A percentile compares a stretch with the other conserved stretches of the same genome.
Evolutionary conservation across 768 basidiomycete genomes (phyloP).

Genomic region (Ephemerocybe angulata): DNA sequence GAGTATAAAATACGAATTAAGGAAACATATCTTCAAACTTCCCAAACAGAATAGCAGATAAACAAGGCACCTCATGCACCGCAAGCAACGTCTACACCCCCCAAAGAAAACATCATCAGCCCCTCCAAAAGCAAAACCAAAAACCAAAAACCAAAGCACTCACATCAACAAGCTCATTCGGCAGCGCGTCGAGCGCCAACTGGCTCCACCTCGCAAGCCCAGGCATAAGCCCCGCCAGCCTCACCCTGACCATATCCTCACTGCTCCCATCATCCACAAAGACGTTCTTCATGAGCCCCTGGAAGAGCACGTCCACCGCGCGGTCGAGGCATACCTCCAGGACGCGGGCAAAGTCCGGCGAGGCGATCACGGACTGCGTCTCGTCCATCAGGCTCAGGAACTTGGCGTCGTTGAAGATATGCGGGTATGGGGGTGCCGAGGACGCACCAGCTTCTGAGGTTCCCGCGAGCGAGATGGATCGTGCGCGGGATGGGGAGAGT

Average conservation of each 20-base stretch:
- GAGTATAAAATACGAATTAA: constrained; percentile 5
- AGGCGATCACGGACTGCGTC: constrained; percentile 58
- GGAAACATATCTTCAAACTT: constrained; percentile 57
- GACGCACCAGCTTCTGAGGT: neutral
- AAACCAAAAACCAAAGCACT: constrained; percentile 23
- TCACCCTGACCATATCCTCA: constrained; percentile 39
- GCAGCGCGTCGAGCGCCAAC: constrained; percentile 59
- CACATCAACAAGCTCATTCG: constrained; percentile 83
- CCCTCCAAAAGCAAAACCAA: neutral
- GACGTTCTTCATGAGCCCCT: constrained; percentile 59
- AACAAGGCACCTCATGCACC: constrained; percentile 58
- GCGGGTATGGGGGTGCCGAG: constrained; percentile 21
- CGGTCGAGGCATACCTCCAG: constrained; percentile 71
- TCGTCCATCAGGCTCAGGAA: constrained; percentile 68
- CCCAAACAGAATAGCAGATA: constrained; percentile 72
- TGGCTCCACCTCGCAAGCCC: constrained; percentile 77
- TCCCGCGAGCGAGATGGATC: constrained; percentile 6
- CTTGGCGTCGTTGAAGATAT: constrained; percentile 35
- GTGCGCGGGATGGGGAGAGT: constrained; percentile 26
- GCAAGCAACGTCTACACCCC: constrained; percentile 52
- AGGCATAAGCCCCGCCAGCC: constrained; percentile 78
- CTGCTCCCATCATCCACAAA: constrained; percentile 36
- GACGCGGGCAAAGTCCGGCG: constrained; percentile 66
- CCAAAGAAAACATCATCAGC: neutral
- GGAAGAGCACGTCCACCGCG: constrained; percentile 61